A percentile compares a stretch with the other conserved stretches of the same genome.
Evolutionary conservation across 148 eudicot species (phyloP).

Genomic region (Silene conica): DNA sequence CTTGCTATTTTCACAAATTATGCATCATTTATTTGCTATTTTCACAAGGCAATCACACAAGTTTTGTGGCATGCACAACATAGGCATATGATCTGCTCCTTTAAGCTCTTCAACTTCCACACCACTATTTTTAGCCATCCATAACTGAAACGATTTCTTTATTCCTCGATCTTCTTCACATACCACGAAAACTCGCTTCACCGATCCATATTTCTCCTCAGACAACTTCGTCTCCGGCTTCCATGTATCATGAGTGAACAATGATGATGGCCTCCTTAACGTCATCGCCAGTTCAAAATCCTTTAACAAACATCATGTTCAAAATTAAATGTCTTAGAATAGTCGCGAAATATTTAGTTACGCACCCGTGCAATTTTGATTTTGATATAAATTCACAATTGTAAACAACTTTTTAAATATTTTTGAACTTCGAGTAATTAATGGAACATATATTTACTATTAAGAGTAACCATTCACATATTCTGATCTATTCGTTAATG

Average conservation of each 20-base stretch:
- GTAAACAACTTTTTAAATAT: no score
- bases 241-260: slow-evolving; percentile 21
- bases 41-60: slow-evolving; percentile 32
- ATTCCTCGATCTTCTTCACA: slow-evolving; percentile 32
- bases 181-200: slow-evolving; percentile 34
- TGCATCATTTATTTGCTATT: slow-evolving; percentile 20
- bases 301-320: slow-evolving; percentile 17
- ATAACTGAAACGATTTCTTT: slow-evolving; percentile 31
- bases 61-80: slow-evolving; percentile 41
- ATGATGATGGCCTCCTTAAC: slow-evolving; percentile 38
- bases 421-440: no score
- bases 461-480: no score
- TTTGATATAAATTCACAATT: no score
- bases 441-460: no score
- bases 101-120: slow-evolving; percentile 36
- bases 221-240: slow-evolving; percentile 27
- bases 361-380: no score
- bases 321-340: not conserved
- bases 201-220: slow-evolving; percentile 33
- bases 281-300: slow-evolving; percentile 33
- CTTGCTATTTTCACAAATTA: no score
- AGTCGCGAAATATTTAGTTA: no score
- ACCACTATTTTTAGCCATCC: slow-evolving; percentile 40
- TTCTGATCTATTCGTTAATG: no score
- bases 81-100: slow-evolving; percentile 53